Percentiles rank a stretch among this genome's conserved stretches.
Conservation (phyloP, 73 alveolate species). For the Effrenium voratum region DNA sequence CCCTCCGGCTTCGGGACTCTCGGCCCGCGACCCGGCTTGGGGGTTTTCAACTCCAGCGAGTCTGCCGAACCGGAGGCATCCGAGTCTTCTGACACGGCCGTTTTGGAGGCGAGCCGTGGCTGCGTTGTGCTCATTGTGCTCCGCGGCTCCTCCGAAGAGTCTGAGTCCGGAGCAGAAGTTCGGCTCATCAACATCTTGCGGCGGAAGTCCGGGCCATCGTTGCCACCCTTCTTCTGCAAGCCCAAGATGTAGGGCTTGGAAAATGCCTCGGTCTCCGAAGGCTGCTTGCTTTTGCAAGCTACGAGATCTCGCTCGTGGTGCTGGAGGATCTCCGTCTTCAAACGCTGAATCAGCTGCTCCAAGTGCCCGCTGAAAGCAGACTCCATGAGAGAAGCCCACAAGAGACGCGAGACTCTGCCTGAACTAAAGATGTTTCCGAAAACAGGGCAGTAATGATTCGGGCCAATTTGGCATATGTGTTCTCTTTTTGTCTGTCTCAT, state of each 20-base stretch:
- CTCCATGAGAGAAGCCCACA: background rate
- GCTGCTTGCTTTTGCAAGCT: background rate
- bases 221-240: conserved; percentile 35
- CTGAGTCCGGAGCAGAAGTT: conserved; percentile 75
- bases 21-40: conserved; percentile 66
- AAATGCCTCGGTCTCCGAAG: conserved; percentile 1
- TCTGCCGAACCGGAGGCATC: conserved; percentile 18
- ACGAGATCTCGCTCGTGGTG: conserved; percentile 64
- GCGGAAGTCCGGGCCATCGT: background rate
- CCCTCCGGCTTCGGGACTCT: conserved; percentile 72
- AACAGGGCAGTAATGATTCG: background rate
- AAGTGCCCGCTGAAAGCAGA: conserved; percentile 47
- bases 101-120: conserved; percentile 16
- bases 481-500: background rate
- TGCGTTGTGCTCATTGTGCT: background rate
- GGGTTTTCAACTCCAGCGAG: conserved; percentile 73
- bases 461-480: background rate
- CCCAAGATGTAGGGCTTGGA: conserved; percentile 78
- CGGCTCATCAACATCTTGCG: conserved; percentile 34
- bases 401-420: background rate
- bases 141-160: conserved; percentile 1
- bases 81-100: background rate
- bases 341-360: conserved; percentile 66
- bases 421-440: background rate
- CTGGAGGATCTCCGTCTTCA: conserved; percentile 68